Evolutionary conservation across 1,284 basidiomycete species (phyloP).

Genomic region (Kwoniella shivajii): DNA sequence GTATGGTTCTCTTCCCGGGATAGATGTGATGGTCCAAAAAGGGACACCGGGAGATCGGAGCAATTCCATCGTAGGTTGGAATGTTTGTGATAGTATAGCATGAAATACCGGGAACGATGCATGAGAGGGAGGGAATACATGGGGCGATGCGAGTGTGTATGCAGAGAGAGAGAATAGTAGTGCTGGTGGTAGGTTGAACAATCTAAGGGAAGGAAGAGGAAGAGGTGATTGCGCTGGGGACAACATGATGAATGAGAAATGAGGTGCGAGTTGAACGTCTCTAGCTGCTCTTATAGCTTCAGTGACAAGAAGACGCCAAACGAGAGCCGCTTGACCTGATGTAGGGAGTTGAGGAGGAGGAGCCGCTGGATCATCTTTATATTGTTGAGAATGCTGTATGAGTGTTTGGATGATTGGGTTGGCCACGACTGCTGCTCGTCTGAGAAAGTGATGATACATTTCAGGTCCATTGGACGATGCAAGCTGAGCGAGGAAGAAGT

Average conservation of each 20-base stretch:
- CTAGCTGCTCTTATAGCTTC: slow-evolving; percentile 51
- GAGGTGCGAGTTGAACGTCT: slow-evolving; percentile 51
- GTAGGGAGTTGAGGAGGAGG: slow-evolving; percentile 46
- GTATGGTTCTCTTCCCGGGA: slow-evolving; percentile 36
- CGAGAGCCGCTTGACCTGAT: slow-evolving; percentile 40
- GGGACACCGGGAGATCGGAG: slow-evolving; percentile 39
- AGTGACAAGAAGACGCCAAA: slow-evolving; percentile 50
- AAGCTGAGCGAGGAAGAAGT: slow-evolving; percentile 60
- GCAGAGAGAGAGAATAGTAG: slow-evolving; percentile 48
- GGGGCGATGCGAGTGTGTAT: slow-evolving; percentile 49
- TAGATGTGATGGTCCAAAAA: slow-evolving; percentile 42
- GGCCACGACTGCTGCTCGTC: slow-evolving; percentile 79
- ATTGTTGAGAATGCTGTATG: slow-evolving; percentile 46
- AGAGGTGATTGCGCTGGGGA: slow-evolving; percentile 45
- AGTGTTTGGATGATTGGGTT: slow-evolving; percentile 50
- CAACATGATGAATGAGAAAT: slow-evolving; percentile 52
- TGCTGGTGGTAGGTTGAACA: slow-evolving; percentile 47
- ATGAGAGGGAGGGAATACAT: slow-evolving; percentile 44
- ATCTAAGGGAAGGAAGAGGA: slow-evolving; percentile 47
- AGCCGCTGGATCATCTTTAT: slow-evolving; percentile 46
- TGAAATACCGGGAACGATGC: slow-evolving; percentile 41
- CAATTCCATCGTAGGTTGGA: slow-evolving; percentile 45
- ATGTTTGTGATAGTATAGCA: slow-evolving; percentile 41
- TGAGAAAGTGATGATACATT: slow-evolving; percentile 92
- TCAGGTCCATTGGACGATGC: slow-evolving; percentile 92